Percentiles rank a stretch among this genome's conserved stretches.
These are phyloP conservation scores for Gossypium ekmanianum DNA, from an alignment of 345 rosid genomes.

Conservation along the genomic window DNA sequence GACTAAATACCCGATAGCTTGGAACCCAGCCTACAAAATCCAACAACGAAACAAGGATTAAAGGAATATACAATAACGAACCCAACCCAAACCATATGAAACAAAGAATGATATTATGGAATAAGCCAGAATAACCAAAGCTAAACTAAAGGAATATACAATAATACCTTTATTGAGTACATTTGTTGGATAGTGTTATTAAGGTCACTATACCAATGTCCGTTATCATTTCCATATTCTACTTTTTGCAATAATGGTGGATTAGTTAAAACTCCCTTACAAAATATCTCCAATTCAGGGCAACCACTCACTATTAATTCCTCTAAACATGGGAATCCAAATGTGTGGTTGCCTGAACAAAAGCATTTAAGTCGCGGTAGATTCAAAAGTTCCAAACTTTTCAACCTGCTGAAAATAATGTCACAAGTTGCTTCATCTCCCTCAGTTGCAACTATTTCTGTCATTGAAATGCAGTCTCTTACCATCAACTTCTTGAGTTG, in stretches of 20 bases:
- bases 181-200: background rate
- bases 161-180: background rate
- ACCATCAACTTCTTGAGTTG: background rate
- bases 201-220: background rate
- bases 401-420: background rate
- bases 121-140: background rate
- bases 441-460: background rate
- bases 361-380: background rate
- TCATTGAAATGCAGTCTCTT: conserved; percentile 2
- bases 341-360: background rate
- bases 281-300: background rate
- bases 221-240: background rate
- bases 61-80: background rate
- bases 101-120: too few species aligned
- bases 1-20: background rate
- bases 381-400: background rate
- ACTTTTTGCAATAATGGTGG: background rate
- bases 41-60: background rate
- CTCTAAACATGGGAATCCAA: background rate
- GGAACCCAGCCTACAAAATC: background rate
- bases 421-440: background rate
- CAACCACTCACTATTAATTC: background rate
- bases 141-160: background rate
- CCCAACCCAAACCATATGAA: background rate
- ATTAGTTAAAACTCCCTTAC: background rate